Base-by-base conservation (phyloP, 1,139 yeast species). In the Hansenula anomala region DNA sequence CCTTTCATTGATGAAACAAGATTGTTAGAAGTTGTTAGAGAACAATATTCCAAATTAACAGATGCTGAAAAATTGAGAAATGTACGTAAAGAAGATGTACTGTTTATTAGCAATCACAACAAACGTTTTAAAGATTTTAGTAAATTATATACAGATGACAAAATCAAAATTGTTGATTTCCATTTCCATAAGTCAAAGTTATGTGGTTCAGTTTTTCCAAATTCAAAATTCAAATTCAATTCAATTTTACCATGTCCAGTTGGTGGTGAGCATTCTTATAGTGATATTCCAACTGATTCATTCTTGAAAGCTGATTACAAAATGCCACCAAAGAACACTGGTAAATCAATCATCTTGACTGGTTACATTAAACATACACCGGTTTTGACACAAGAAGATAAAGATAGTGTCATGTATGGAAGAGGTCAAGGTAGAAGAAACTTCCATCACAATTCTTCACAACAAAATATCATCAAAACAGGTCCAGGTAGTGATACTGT, bases 1-100 rank as follows among this genome's bases (percentile, higher is more conserved):
- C 97, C 97, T 0, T 90, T 90, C 50, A 90, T 90, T 52, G 96
- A 90, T 52, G 96, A 87, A 52, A 60, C 61, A n/a, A 68, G 96
- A 51, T 67, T 90, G 36, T 63, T 89, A 40, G 63, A 65, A 12
- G 81, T 80, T 2, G 95, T 89, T 4, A 73, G 75, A 38, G 75
- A 65, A 3, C 79, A 82, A 43, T 90, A 90, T 56, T 64, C 71
- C 3, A 62, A 69, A 29, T 67, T 90, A 36, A 73, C 89, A 0
- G 84, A 75, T 2, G 80, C 70, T n/a, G 97, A 90, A 54, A 65
- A 52, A 20, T 68, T 73, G 20, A 70, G 97, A 59, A 90, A 90
- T 52, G 76, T 80, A 11, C 69, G 78, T 49, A 80, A 78, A 50
- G 63, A 72, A 28, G 88, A 83, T 34, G 78, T 79, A 18, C 58